phyloP scores from a whole-genome alignment of 176 grass and related monocot species.

The Oryza rufipogon region DNA sequence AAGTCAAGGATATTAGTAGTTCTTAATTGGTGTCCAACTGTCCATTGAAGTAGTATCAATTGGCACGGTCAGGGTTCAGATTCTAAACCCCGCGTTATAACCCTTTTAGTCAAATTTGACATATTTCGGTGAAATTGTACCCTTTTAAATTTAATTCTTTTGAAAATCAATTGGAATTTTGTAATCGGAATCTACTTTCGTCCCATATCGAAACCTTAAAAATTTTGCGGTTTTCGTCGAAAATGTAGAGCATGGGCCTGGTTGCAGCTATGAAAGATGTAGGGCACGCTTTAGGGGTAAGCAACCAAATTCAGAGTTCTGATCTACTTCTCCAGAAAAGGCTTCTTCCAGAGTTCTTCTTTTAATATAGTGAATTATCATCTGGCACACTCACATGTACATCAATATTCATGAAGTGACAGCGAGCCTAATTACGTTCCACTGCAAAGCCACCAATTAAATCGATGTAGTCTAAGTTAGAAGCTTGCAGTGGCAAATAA shows the following conservation, averaged over 20 bases:
- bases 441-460: background rate
- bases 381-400: slow-evolving; percentile 35
- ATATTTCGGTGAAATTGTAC: too few relatives aligned
- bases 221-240: too few relatives aligned
- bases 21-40: background rate
- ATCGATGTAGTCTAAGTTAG: background rate
- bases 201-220: too few relatives aligned
- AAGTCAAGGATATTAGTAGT: background rate
- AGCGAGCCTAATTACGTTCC: background rate
- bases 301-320: slow-evolving; percentile 41
- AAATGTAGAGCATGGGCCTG: background rate
- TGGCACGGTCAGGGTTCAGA: background rate
- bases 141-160: too few relatives aligned
- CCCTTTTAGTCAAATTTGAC: too few relatives aligned
- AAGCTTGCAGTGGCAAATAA: background rate
- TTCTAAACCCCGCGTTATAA: too few relatives aligned
- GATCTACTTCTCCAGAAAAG: slow-evolving; percentile 19
- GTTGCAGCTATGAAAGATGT: slow-evolving; percentile 13
- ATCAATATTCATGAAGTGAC: background rate
- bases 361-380: background rate
- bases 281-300: slow-evolving; percentile 2
- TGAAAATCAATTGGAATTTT: too few relatives aligned
- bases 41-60: background rate
- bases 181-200: too few relatives aligned
- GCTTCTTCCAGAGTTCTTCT: background rate